Conservation (phyloP, 2,329 filamentous ascomycete species). For the Nemania sp. region DNA sequence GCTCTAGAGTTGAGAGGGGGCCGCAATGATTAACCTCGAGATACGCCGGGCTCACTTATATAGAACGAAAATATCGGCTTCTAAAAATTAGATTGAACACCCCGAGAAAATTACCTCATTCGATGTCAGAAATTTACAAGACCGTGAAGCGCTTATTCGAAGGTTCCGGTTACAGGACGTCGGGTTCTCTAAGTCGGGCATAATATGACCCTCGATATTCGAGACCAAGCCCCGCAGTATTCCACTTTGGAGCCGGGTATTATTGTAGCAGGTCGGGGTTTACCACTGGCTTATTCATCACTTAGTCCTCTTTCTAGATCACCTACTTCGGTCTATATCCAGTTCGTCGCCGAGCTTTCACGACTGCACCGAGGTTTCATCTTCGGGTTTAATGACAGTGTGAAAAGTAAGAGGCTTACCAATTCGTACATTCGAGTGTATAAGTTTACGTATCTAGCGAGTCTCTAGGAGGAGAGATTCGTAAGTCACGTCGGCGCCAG, state of each 20-base stretch:
- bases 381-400: background rate
- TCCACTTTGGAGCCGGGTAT: conserved; percentile 11
- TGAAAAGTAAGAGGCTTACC: background rate
- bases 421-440: conserved; percentile 9
- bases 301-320: background rate
- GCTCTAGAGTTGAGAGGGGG: background rate
- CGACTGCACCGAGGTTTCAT: background rate
- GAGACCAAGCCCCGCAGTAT: conserved; percentile 22
- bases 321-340: background rate
- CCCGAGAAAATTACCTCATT: background rate
- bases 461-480: background rate
- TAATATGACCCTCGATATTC: conserved; percentile 25
- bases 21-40: conserved; percentile 5
- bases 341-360: conserved; percentile 13
- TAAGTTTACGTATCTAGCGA: background rate
- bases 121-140: background rate
- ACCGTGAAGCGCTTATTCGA: background rate
- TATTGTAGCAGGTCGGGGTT: background rate
- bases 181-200: conserved; percentile 19
- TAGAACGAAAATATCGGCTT: background rate
- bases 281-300: conserved; percentile 10
- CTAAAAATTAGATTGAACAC: background rate
- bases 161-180: background rate
- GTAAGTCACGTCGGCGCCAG: background rate
- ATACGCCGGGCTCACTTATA: background rate